These are phyloP conservation scores for Hypsizygus ulmarius DNA, from an alignment of 1,284 basidiomycete genomes.

Conservation along the genomic window DNA sequence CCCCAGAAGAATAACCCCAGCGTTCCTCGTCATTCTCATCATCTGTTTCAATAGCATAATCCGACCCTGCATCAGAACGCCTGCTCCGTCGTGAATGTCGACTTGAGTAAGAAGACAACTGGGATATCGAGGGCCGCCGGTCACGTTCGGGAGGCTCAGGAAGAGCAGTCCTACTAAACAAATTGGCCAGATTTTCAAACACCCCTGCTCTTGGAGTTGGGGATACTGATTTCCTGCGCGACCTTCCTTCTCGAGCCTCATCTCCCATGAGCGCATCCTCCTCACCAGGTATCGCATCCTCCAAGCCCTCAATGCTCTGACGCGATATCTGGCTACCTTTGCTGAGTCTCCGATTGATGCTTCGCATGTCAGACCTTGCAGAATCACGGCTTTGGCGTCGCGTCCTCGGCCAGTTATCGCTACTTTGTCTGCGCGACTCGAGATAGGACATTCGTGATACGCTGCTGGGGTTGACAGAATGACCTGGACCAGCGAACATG, in stretches of 20 bases:
- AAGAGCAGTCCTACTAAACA: constrained; percentile 56
- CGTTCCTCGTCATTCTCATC: constrained; percentile 60
- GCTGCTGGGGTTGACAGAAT: constrained; percentile 69
- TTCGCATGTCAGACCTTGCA: constrained; percentile 27
- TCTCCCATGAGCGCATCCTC: constrained; percentile 27
- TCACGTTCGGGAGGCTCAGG: constrained; percentile 45
- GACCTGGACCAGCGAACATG: constrained; percentile 76
- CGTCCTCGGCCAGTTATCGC: constrained; percentile 46
- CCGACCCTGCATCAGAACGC: constrained; percentile 56
- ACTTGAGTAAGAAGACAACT: constrained; percentile 50
- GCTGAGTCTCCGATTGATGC: constrained; percentile 42
- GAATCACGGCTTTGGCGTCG: constrained; percentile 55
- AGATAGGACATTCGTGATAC: constrained; percentile 73
- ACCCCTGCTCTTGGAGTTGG: constrained; percentile 47
- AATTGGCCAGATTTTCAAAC: constrained; percentile 64
- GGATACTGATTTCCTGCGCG: constrained; percentile 34
- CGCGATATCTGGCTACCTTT: constrained; percentile 45
- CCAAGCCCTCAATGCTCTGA: constrained; percentile 30
- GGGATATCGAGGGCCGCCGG: constrained; percentile 45
- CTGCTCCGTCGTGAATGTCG: constrained; percentile 52
- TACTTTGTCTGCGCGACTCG: constrained; percentile 55
- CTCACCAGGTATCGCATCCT: constrained; percentile 27
- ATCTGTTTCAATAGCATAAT: constrained; percentile 52
- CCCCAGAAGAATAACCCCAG: constrained; percentile 80
- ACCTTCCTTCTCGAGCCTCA: constrained; percentile 25